These are phyloP conservation scores for Argentina anserina DNA, from an alignment of 306 rosid genomes.

Conservation along the genomic window DNA sequence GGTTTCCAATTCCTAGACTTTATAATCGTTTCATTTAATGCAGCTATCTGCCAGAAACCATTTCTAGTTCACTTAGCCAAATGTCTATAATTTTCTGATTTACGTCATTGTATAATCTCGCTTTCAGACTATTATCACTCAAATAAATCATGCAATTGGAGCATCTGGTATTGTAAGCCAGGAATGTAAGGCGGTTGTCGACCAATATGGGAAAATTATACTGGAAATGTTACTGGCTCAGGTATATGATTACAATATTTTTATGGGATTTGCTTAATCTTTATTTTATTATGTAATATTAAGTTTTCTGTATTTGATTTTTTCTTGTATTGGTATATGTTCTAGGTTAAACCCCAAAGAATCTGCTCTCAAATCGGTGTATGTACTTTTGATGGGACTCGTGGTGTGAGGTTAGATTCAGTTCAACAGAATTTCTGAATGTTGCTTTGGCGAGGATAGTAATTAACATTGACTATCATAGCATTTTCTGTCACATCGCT, in stretches of 20 bases:
- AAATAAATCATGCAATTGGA: slow-evolving; percentile 70
- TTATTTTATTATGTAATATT: not conserved
- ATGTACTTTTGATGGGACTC: slow-evolving; percentile 47
- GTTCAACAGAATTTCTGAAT: slow-evolving; percentile 16
- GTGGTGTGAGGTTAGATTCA: slow-evolving; percentile 52
- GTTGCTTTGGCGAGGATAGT: not conserved
- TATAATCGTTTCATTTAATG: not conserved
- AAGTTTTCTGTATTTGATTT: not conserved
- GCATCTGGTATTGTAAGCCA: slow-evolving; percentile 64
- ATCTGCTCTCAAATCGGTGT: slow-evolving; percentile 60
- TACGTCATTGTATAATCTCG: not conserved
- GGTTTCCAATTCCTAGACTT: not conserved
- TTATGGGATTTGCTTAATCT: not conserved
- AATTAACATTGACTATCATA: not conserved
- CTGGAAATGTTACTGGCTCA: slow-evolving; percentile 43
- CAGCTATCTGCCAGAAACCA: not conserved
- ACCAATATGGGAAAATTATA: slow-evolving; percentile 57
- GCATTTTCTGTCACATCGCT: not conserved
- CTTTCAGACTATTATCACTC: slow-evolving; percentile 49
- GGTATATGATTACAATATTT: slow-evolving; percentile 23
- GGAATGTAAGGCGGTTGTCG: slow-evolving; percentile 57
- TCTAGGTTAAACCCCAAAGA: slow-evolving; percentile 45
- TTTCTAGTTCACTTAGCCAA: not conserved
- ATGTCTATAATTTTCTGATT: not conserved
- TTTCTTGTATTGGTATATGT: slow-evolving; percentile 15